Evolutionary conservation across 225 moss, liverwort and hornwort species (phyloP), one percentile per base, ranked within the genome.

Genomic region (Anthoceros angustus): DNA sequence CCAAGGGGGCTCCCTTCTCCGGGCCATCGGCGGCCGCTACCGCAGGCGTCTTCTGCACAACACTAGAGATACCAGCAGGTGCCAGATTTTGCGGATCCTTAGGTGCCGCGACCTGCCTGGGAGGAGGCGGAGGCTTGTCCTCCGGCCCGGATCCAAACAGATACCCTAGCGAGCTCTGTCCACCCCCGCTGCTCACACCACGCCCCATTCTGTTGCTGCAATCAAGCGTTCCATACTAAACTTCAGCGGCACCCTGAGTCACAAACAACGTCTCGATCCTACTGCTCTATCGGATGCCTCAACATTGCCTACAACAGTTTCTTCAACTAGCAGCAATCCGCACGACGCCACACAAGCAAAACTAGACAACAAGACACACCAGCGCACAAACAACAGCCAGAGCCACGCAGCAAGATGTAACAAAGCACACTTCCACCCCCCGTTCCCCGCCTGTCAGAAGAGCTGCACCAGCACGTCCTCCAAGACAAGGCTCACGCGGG

Each of bases 1-100:
- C 87, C 39, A 89, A 68, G 41, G 87, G 87, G 15, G 84, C 78
- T 10, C 85, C 80, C 8, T 82, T 81, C 25, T 86, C 93, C 18
- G 18, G 55, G 18, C 23, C 55, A 18, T 18, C 23, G 14, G 55
- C 23, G 14, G 55, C n/a, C 55, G 23, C 55, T 15, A 18, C 55
- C 55, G 55, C 55, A 0, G 55, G 55, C 18, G 55, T 5, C 55
- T 23, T 55, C 0, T 55, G n/a, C 55, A 23, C n/a, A 20, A 15
- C 55, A 7, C 55, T 55, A 23, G 55, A 55, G 55, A 55, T 55
- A 55, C 55, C 55, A 20, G 55, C 55, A 18, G 55, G 55, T 20
- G 55, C n/a, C 12, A 55, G 55, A 55, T 55, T 55, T 55, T 55
- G 55, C 12, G 55, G 55, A 8, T 18, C 55, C 55, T 55, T 55